These are phyloP conservation scores for Saccharomyces paradoxus DNA, from an alignment of 805 yeast genomes.

Conservation along the genomic window DNA sequence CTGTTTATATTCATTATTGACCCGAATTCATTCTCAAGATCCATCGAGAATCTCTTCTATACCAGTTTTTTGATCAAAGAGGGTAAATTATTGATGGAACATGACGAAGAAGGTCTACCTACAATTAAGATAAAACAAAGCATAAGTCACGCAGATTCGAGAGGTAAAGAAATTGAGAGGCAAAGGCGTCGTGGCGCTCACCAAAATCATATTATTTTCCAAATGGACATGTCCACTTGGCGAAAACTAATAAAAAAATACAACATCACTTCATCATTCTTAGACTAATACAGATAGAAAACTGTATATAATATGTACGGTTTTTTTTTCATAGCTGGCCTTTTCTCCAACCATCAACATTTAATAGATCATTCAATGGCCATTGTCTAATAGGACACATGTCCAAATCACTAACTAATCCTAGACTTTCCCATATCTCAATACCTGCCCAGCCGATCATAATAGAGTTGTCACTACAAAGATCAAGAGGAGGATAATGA, in stretches of 20 bases:
- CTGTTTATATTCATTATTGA: conserved; percentile 63
- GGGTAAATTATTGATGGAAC: conserved; percentile 51
- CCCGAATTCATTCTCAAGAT: conserved; percentile 67
- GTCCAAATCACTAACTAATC: conserved; percentile 39
- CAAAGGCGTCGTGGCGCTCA: conserved; percentile 23
- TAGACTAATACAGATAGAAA: neutral
- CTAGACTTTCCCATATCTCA: conserved; percentile 55
- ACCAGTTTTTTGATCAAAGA: conserved; percentile 74
- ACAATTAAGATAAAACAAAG: conserved; percentile 31
- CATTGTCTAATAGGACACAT: conserved; percentile 70
- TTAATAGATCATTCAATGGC: conserved; percentile 55
- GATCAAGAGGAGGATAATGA: conserved; percentile 57
- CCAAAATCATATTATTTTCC: conserved; percentile 62
- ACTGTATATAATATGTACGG: neutral
- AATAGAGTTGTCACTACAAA: conserved; percentile 91
- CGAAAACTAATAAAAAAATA: conserved; percentile 42
- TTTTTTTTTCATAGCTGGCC: neutral
- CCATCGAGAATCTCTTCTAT: conserved; percentile 78
- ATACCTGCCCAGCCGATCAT: conserved; percentile 99
- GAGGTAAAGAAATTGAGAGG: conserved; percentile 17
- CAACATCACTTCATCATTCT: conserved; percentile 36
- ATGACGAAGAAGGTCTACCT: conserved; percentile 42
- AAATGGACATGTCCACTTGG: conserved; percentile 65
- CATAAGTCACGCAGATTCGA: conserved; percentile 14
- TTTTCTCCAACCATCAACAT: conserved; percentile 45